Conservation (phyloP, 1,284 basidiomycete genomes). For the Pseudozyma tsukubaensis region DNA sequence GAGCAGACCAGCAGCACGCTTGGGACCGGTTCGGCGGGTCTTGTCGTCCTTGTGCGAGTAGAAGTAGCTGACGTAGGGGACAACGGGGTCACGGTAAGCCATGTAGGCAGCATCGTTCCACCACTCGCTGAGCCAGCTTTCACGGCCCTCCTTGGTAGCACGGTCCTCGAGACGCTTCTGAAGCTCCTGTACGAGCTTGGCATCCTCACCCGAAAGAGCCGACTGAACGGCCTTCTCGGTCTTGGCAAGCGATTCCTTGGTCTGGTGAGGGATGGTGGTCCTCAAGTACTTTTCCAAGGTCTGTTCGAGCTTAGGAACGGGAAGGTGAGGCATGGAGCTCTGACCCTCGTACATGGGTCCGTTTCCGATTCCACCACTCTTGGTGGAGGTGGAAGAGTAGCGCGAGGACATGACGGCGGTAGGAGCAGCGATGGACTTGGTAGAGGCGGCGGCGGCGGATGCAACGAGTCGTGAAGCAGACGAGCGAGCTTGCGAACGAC, state of each 20-base stretch:
- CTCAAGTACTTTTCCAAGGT: constrained; percentile 64
- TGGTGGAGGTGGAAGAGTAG: constrained; percentile 42
- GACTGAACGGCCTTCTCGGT: constrained; percentile 72
- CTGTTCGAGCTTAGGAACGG: constrained; percentile 65
- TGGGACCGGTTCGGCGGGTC: constrained; percentile 50
- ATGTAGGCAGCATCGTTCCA: constrained; percentile 89
- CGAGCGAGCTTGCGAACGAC: constrained; percentile 44
- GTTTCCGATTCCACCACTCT: constrained; percentile 38
- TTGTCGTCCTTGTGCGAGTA: constrained; percentile 83
- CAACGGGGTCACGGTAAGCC: constrained; percentile 80
- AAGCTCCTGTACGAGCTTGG: constrained; percentile 79
- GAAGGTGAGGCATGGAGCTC: constrained; percentile 62
- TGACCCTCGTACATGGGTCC: constrained; percentile 63
- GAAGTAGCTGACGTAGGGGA: constrained; percentile 95
- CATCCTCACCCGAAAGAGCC: constrained; percentile 75
- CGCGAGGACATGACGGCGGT: constrained; percentile 40
- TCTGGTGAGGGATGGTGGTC: constrained; percentile 61
- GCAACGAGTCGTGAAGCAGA: constrained; percentile 35
- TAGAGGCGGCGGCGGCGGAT: constrained; percentile 12
- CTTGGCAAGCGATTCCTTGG: constrained; percentile 42
- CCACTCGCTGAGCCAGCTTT: constrained; percentile 94
- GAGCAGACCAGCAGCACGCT: constrained; percentile 62
- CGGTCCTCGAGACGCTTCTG: constrained; percentile 83
- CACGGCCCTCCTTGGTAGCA: constrained; percentile 72
- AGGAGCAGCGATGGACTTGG: constrained; percentile 11